phyloP scores from a whole-genome alignment of 129 eudicot species.

The Saposhnikovia divaricata region DNA sequence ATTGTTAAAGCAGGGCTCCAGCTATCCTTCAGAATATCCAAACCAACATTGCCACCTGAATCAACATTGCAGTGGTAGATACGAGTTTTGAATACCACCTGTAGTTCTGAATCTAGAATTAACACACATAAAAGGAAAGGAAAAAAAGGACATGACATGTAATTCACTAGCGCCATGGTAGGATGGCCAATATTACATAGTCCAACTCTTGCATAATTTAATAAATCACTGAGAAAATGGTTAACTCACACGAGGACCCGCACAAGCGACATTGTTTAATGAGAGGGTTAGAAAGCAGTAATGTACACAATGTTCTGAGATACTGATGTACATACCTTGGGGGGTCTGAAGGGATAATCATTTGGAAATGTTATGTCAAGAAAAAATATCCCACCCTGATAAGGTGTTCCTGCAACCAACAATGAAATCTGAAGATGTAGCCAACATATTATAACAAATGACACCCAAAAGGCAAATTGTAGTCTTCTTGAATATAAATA shows the following conservation, averaged over 20 bases:
- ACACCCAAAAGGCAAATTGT: background rate
- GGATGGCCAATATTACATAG: background rate
- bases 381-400: constrained; percentile 87
- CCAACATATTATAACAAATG: background rate
- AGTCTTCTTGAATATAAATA: too few relatives aligned
- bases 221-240: background rate
- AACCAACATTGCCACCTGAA: constrained; percentile 65
- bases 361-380: constrained; percentile 85
- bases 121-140: constrained; percentile 11
- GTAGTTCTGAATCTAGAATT: constrained; percentile 30
- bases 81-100: constrained; percentile 88
- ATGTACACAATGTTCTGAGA: background rate
- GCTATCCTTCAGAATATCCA: constrained; percentile 75
- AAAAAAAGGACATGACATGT: background rate
- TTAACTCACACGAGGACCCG: too few relatives aligned
- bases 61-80: constrained; percentile 96
- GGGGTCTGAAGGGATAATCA: constrained; percentile 93
- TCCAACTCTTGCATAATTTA: background rate
- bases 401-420: constrained; percentile 68
- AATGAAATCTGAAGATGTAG: background rate
- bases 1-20: constrained; percentile 98
- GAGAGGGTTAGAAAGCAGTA: background rate
- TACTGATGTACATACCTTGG: constrained; percentile 48
- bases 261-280: too few relatives aligned
- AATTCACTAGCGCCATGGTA: background rate